These are phyloP conservation scores for Boletus reticulatus DNA, from an alignment of 768 basidiomycete genomes.

Conservation along the genomic window DNA sequence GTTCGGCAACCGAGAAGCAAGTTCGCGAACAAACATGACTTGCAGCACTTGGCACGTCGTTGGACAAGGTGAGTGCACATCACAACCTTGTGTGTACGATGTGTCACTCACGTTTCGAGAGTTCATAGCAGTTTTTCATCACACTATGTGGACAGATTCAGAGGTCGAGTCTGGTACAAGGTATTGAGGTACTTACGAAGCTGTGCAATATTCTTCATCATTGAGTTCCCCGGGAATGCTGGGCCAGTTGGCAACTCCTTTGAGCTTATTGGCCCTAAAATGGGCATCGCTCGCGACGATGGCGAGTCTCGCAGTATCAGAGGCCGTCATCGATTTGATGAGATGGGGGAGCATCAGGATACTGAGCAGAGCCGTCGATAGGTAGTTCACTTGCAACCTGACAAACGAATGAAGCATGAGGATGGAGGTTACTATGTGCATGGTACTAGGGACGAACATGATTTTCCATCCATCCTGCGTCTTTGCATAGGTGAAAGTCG, in stretches of 20 bases:
- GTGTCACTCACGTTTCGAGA: slow-evolving; percentile 27
- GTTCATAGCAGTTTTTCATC: slow-evolving; percentile 24
- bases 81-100: neutral
- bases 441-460: slow-evolving; percentile 23
- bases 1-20: slow-evolving; percentile 31
- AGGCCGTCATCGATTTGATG: slow-evolving; percentile 25
- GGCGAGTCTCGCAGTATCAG: slow-evolving; percentile 26
- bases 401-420: neutral
- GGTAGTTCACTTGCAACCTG: slow-evolving; percentile 37
- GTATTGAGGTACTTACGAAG: slow-evolving; percentile 14
- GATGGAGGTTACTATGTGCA: neutral
- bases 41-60: slow-evolving; percentile 25
- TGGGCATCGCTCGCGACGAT: slow-evolving; percentile 33
- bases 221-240: slow-evolving; percentile 30
- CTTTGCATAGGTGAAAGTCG: slow-evolving; percentile 12
- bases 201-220: slow-evolving; percentile 27
- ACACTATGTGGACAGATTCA: slow-evolving; percentile 10
- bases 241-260: slow-evolving; percentile 11
- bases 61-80: neutral
- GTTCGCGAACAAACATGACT: slow-evolving; percentile 36
- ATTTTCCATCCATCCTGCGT: slow-evolving; percentile 38
- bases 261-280: slow-evolving; percentile 10
- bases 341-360: slow-evolving; percentile 36
- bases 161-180: neutral
- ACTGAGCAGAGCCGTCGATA: slow-evolving; percentile 35